These are phyloP conservation scores for Magnolia changhungtana DNA, from an alignment of 164 flowering plant species.

Conservation along the genomic window DNA sequence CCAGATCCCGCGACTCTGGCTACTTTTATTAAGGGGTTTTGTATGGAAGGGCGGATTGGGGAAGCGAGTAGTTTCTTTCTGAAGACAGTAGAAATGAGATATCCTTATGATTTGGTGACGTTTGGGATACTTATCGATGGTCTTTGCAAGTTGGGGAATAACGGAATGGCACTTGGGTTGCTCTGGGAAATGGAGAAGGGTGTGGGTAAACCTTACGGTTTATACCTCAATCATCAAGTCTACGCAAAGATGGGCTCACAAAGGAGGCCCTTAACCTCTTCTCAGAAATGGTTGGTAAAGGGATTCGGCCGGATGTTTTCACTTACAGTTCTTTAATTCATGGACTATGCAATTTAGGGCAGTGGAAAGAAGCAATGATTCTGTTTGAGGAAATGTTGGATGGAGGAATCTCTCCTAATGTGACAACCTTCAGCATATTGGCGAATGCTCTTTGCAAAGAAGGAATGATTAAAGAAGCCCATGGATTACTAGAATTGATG, in stretches of 20 bases:
- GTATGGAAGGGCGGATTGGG: neutral
- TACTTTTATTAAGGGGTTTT: constrained; percentile 16
- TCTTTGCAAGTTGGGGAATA: constrained; percentile 18
- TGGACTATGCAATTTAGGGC: neutral
- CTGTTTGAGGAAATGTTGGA: neutral
- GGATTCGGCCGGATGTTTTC: neutral
- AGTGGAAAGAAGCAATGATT: neutral
- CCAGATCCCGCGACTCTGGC: constrained; percentile 2
- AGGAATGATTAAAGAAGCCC: neutral
- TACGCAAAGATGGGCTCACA: constrained; percentile 2
- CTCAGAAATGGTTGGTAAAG: neutral
- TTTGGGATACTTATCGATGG: constrained; percentile 16
- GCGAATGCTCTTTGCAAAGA: constrained; percentile 1
- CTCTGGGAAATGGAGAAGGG: constrained; percentile 3
- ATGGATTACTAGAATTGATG: neutral
- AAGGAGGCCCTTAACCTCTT: constrained; percentile 4
- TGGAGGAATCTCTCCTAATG: neutral
- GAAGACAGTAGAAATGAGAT: constrained; percentile 2
- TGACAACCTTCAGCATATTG: neutral
- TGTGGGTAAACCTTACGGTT: neutral
- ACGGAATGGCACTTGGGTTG: neutral
- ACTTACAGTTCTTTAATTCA: constrained; percentile 9
- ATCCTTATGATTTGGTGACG: constrained; percentile 6
- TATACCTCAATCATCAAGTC: constrained; percentile 2
- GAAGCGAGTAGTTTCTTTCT: neutral